Conservation (phyloP, 352 stramenopile species). For the Phytophthora tentaculata region DNA sequence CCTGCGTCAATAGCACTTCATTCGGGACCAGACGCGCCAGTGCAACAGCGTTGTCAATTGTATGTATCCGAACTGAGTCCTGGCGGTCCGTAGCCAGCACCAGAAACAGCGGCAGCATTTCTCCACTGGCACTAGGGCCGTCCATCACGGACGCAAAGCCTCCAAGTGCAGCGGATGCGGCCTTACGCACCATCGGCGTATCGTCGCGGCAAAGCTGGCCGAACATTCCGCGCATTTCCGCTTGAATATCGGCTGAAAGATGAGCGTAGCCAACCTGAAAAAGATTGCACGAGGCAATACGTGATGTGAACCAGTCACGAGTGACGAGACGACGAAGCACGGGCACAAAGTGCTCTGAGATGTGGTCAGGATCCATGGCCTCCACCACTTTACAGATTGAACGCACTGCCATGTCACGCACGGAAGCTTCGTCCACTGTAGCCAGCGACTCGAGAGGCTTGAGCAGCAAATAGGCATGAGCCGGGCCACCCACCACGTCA, state of each 20-base stretch:
- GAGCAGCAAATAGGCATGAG: constrained; percentile 91
- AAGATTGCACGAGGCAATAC: constrained; percentile 85
- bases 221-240: constrained; percentile 93
- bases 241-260: constrained; percentile 66
- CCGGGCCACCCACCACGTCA: constrained; percentile 90
- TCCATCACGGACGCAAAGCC: constrained; percentile 85
- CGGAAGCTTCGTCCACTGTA: constrained; percentile 95
- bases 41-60: constrained; percentile 96
- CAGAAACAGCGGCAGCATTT: constrained; percentile 89
- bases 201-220: constrained; percentile 95
- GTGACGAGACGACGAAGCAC: constrained; percentile 94
- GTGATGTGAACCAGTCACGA: constrained; percentile 95
- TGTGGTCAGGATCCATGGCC: constrained; percentile 84
- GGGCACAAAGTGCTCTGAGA: constrained; percentile 92
- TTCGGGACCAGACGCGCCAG: constrained; percentile 89
- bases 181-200: constrained; percentile 97
- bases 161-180: constrained; percentile 90
- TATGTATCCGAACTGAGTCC: constrained; percentile 98
- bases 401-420: constrained; percentile 93
- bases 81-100: constrained; percentile 91
- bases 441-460: constrained; percentile 94
- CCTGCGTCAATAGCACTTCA: constrained; percentile 74
- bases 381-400: constrained; percentile 91
- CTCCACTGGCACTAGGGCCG: constrained; percentile 54
- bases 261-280: constrained; percentile 78